These are phyloP conservation scores for Sporisorium graminicola DNA, from an alignment of 1,284 basidiomycete genomes.

Conservation along the genomic window DNA sequence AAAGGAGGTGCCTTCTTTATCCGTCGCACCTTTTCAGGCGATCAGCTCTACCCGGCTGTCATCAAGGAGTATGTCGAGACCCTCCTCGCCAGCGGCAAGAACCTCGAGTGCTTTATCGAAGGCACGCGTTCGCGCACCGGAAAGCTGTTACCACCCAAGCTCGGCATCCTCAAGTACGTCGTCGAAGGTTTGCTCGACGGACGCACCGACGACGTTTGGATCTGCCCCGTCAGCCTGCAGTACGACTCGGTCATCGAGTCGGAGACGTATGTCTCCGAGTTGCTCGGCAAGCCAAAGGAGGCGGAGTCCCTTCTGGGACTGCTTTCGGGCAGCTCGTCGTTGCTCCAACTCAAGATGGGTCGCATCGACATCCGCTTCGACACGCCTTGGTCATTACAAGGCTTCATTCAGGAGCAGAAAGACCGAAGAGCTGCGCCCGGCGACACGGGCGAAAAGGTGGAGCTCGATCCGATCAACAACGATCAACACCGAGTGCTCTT, in stretches of 20 bases:
- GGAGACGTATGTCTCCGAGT: constrained; percentile 70
- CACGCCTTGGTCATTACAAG: constrained; percentile 69
- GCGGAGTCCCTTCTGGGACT: constrained; percentile 69
- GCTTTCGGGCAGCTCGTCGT: constrained; percentile 64
- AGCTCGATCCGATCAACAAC: constrained; percentile 53
- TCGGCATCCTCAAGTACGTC: constrained; percentile 71
- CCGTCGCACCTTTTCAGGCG: constrained; percentile 68
- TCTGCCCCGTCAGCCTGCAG: constrained; percentile 70
- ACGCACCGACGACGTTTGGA: constrained; percentile 68
- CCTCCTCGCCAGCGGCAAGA: constrained; percentile 66
- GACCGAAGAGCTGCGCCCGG: constrained; percentile 49
- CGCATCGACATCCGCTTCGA: constrained; percentile 71
- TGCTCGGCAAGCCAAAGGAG: constrained; percentile 71
- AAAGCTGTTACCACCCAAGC: constrained; percentile 70
- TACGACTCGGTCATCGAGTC: constrained; percentile 71
- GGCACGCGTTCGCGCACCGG: constrained; percentile 70
- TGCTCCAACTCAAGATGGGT: constrained; percentile 69
- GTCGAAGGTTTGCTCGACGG: constrained; percentile 67
- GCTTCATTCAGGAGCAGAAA: constrained; percentile 66
- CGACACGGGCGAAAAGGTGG: constrained; percentile 37
- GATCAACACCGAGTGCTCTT: constrained; percentile 62
- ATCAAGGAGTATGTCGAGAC: constrained; percentile 70
- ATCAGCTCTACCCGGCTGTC: constrained; percentile 69
- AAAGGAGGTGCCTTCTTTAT: constrained; percentile 70
- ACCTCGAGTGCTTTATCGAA: constrained; percentile 70